phyloP scores from a whole-genome alignment of 2,329 filamentous ascomycete species.

The Pseudogymnoascus sp. region DNA sequence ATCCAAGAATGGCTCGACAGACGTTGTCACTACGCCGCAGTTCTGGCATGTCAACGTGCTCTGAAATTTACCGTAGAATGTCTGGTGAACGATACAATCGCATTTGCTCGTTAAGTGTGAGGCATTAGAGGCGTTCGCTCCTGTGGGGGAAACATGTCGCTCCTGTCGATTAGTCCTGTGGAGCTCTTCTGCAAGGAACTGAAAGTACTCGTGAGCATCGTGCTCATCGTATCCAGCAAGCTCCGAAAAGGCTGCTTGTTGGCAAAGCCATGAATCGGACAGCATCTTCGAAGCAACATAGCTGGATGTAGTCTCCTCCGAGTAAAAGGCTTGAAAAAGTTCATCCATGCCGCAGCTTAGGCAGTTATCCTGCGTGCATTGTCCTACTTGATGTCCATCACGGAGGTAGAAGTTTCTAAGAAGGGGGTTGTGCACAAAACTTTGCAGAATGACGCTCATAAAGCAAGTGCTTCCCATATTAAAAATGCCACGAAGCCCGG shows the following conservation, averaged over 20 bases:
- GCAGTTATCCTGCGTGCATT: conserved; percentile 59
- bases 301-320: conserved; percentile 71
- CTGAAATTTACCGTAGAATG: conserved; percentile 86
- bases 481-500: conserved; percentile 84
- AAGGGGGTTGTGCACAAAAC: conserved; percentile 86
- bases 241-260: conserved; percentile 63
- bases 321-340: conserved; percentile 66
- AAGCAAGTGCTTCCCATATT: conserved; percentile 99
- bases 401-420: conserved; percentile 87
- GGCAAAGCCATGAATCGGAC: conserved; percentile 82
- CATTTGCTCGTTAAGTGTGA: conserved; percentile 39
- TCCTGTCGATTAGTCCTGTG: conserved; percentile 71
- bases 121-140: conserved; percentile 38
- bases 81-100: conserved; percentile 87
- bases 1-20: conserved; percentile 84
- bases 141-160: conserved; percentile 34
- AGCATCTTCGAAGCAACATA: conserved; percentile 88
- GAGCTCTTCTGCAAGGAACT: conserved; percentile 86
- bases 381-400: conserved; percentile 74
- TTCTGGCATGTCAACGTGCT: conserved; percentile 86
- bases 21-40: conserved; percentile 74
- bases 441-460: conserved; percentile 92
- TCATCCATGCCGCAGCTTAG: conserved; percentile 66
- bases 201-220: conserved; percentile 95
- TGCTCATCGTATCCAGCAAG: conserved; percentile 90